A percentile compares a stretch with the other conserved stretches of the same genome.
These are phyloP conservation scores for Diutina neorugosa DNA, from an alignment of 1,139 yeast species.

Conservation along the genomic window DNA sequence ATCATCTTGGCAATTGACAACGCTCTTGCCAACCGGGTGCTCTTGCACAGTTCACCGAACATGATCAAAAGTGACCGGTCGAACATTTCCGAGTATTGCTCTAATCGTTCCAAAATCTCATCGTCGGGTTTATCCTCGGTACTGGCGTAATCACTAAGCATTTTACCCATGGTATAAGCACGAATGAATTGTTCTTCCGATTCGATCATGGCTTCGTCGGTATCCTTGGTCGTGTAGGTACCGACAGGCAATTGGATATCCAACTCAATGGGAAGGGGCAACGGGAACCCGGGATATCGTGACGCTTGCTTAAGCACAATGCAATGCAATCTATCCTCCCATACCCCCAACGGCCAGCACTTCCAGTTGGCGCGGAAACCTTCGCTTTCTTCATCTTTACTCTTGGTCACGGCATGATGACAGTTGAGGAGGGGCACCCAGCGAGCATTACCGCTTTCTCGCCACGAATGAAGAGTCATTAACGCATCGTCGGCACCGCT, in stretches of 20 bases:
- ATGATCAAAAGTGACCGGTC: slow-evolving; percentile 69
- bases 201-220: slow-evolving; percentile 21
- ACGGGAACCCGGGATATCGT: slow-evolving; percentile 52
- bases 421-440: slow-evolving; percentile 87
- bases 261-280: slow-evolving; percentile 74
- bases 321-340: slow-evolving; percentile 57
- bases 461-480: slow-evolving; percentile 64
- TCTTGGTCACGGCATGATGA: slow-evolving; percentile 29
- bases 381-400: slow-evolving; percentile 28
- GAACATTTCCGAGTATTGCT: slow-evolving; percentile 37
- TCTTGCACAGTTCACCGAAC: slow-evolving; percentile 68
- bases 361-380: slow-evolving; percentile 35
- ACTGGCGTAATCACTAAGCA: slow-evolving; percentile 28
- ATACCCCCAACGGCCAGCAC: slow-evolving; percentile 85
- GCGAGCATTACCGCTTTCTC: slow-evolving; percentile 59
- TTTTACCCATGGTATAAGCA: slow-evolving; percentile 36
- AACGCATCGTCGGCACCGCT: slow-evolving; percentile 62
- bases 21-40: slow-evolving; percentile 54
- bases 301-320: slow-evolving; percentile 46
- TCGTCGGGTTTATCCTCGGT: slow-evolving; percentile 23
- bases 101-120: slow-evolving; percentile 33
- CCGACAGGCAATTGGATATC: slow-evolving; percentile 54
- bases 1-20: slow-evolving; percentile 58
- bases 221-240: slow-evolving; percentile 11
- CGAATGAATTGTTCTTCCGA: slow-evolving; percentile 33